These are phyloP conservation scores for Beauveria sp. DNA, from an alignment of 2,329 filamentous ascomycete species.

Conservation along the genomic window DNA sequence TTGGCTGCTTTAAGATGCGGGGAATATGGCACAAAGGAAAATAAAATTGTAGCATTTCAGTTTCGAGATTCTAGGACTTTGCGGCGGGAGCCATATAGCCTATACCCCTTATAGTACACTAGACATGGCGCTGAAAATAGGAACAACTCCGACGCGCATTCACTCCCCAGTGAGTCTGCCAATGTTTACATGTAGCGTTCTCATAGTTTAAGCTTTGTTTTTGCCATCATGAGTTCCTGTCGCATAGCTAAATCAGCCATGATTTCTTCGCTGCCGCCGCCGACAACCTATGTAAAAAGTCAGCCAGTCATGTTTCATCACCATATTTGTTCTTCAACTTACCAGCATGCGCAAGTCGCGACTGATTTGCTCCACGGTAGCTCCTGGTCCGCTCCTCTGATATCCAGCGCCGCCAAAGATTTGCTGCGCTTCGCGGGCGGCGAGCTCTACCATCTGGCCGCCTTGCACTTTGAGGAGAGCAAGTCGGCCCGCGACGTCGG, in stretches of 20 bases:
- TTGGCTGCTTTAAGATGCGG: too few species aligned
- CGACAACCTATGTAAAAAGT: conserved; percentile 35
- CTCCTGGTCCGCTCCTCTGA: conserved; percentile 38
- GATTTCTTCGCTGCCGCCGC: conserved; percentile 49
- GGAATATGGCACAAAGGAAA: not conserved
- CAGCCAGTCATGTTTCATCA: not conserved
- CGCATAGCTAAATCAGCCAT: conserved; percentile 43
- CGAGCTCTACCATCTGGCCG: conserved; percentile 40
- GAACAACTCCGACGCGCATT: not conserved
- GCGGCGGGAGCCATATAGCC: not conserved
- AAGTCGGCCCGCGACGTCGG: conserved; percentile 24
- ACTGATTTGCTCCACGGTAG: conserved; percentile 44
- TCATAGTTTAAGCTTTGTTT: conserved; percentile 16
- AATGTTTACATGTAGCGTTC: not conserved
- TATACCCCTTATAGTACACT: not conserved
- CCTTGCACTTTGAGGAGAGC: conserved; percentile 39
- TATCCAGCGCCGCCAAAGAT: conserved; percentile 47
- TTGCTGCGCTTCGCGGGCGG: conserved; percentile 45
- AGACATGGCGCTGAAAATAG: not conserved
- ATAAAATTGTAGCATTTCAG: not conserved
- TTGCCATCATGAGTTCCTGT: conserved; percentile 30
- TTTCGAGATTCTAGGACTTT: not conserved
- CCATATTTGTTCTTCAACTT: not conserved
- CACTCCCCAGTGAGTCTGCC: not conserved
- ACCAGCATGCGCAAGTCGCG: conserved; percentile 37